A percentile compares a stretch with the other conserved stretches of the same genome.
phyloP scores from a whole-genome alignment of 352 stramenopile genomes.

The Phytophthora macrochlamydospora region DNA sequence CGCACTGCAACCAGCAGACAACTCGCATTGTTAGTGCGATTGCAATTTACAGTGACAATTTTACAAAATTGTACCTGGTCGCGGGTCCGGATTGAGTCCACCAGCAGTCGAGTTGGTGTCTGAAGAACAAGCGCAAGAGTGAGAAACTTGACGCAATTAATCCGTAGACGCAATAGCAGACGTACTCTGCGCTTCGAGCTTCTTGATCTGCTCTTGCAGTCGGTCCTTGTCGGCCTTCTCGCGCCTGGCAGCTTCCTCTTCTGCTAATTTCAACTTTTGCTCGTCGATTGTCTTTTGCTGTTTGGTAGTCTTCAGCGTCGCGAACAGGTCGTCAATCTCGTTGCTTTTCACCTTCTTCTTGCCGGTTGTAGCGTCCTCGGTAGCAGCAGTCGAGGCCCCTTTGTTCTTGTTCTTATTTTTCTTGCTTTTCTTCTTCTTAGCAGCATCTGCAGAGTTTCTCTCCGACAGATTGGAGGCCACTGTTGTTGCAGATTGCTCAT shows the following conservation, averaged over 20 bases:
- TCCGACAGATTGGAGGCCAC: neutral
- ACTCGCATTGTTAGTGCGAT: neutral
- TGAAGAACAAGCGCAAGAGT: constrained; percentile 24
- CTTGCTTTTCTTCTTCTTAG: constrained; percentile 57
- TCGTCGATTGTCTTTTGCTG: constrained; percentile 62
- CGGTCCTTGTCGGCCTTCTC: constrained; percentile 66
- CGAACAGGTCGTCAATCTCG: constrained; percentile 85
- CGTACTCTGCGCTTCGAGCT: constrained; percentile 81
- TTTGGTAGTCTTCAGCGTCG: constrained; percentile 77
- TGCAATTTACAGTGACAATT: no score
- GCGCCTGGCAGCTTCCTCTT: constrained; percentile 43
- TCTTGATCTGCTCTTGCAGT: constrained; percentile 81
- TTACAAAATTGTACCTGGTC: constrained; percentile 52
- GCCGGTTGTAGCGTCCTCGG: constrained; percentile 1
- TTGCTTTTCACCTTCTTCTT: constrained; percentile 35
- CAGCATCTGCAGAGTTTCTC: neutral
- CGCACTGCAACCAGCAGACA: constrained; percentile 47
- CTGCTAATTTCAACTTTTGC: constrained; percentile 58
- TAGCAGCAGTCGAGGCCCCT: neutral
- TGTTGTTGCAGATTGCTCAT: neutral
- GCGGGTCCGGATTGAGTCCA: constrained; percentile 71
- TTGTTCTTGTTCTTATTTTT: constrained; percentile 58
- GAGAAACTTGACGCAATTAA: no score
- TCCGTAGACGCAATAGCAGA: neutral
- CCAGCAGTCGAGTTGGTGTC: constrained; percentile 79